phyloP scores from a whole-genome alignment of 2,329 filamentous ascomycete species.

The Calonectria pseudoreteaudii region DNA sequence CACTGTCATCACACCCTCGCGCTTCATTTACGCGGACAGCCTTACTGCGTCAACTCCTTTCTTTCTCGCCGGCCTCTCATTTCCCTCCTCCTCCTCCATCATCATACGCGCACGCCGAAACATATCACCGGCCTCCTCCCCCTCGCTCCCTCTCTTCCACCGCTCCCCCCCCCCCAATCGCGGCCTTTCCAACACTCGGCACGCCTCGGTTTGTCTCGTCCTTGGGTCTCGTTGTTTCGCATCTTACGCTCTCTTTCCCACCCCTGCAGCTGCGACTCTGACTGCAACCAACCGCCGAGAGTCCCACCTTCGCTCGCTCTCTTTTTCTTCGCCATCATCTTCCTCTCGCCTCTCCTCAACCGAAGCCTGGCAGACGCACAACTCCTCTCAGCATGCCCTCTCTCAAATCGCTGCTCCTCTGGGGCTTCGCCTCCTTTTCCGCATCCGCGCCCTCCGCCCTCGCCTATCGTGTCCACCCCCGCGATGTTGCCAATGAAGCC shows the following conservation, averaged over 20 bases:
- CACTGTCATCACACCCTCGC: not conserved
- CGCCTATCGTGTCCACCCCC: constrained; percentile 28
- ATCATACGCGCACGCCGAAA: not conserved
- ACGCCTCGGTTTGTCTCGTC: not conserved
- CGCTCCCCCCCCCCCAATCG: not conserved
- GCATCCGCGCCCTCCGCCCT: constrained; percentile 36
- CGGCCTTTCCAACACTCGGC: not conserved
- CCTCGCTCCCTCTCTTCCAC: too few species aligned
- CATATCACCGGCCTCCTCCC: not conserved
- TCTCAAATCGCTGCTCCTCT: constrained; percentile 39
- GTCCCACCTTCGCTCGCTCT: not conserved
- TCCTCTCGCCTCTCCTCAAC: not conserved
- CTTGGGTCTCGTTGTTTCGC: not conserved
- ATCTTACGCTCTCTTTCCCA: not conserved
- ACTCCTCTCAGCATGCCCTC: constrained; percentile 34
- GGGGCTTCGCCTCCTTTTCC: constrained; percentile 39
- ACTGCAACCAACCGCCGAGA: not conserved
- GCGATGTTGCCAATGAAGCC: constrained; percentile 8
- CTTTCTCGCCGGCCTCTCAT: not conserved
- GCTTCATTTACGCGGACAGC: constrained; percentile 16
- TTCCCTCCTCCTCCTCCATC: not conserved
- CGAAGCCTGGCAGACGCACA: not conserved
- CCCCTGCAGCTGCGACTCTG: not conserved
- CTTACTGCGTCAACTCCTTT: not conserved
- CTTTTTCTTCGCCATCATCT: not conserved